Evolutionary conservation across 768 basidiomycete genomes (phyloP).

Genomic region (Pleurotus citrinopileatus): DNA sequence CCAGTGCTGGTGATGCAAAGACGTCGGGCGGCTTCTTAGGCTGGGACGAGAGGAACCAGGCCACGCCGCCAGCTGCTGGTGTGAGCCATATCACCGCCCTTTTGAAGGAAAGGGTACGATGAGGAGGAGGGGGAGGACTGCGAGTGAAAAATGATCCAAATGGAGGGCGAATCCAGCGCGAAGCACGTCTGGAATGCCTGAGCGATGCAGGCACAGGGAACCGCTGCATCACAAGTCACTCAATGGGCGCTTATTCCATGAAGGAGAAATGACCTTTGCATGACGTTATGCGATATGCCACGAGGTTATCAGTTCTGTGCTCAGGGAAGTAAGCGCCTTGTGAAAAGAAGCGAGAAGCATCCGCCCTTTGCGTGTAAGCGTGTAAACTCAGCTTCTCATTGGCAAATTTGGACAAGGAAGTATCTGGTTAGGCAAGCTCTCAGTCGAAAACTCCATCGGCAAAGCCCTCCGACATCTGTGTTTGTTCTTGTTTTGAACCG

Average conservation of each 20-base stretch:
- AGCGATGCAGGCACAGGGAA: no score
- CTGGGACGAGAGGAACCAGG: slow-evolving; percentile 44
- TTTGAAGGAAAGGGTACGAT: slow-evolving; percentile 15
- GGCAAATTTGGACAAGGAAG: no score
- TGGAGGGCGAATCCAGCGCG: slow-evolving; percentile 21
- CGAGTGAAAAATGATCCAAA: slow-evolving; percentile 32
- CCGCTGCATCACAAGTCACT: background rate
- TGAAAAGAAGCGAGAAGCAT: background rate
- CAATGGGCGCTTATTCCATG: background rate
- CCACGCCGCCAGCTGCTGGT: slow-evolving; percentile 54
- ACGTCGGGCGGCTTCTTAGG: slow-evolving; percentile 39
- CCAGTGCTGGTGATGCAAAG: slow-evolving; percentile 46
- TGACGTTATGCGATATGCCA: background rate
- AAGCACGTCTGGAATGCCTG: slow-evolving; percentile 12
- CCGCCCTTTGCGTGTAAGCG: no score
- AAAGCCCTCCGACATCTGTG: slow-evolving; percentile 6
- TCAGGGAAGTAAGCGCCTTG: background rate
- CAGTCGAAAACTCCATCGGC: no score
- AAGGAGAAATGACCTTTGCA: background rate
- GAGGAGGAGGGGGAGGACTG: slow-evolving; percentile 24
- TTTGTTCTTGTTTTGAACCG: background rate
- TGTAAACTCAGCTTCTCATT: no score
- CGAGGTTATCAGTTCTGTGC: slow-evolving; percentile 1
- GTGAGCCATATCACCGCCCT: slow-evolving; percentile 48
- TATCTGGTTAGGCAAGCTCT: no score